phyloP scores from a whole-genome alignment of 495 filamentous ascomycete species.

The Friedmanniomyces endolithicus region DNA sequence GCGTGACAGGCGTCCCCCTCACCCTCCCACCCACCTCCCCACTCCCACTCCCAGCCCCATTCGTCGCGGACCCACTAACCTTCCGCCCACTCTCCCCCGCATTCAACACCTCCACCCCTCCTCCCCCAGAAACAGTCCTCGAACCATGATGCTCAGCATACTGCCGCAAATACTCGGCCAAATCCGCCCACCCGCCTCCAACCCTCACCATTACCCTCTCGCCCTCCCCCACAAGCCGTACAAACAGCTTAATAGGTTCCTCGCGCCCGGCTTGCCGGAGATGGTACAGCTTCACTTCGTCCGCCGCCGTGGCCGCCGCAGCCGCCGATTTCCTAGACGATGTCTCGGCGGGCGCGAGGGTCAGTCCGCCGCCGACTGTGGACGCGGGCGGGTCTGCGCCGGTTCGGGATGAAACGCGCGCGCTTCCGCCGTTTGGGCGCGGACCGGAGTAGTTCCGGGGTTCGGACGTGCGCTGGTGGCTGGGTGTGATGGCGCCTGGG shows the following conservation, averaged over 20 bases:
- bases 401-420: background rate
- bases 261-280: constrained; percentile 71
- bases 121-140: constrained; percentile 36
- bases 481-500: constrained; percentile 29
- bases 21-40: background rate
- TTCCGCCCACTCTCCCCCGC: constrained; percentile 1
- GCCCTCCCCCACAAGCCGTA: constrained; percentile 83
- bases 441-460: constrained; percentile 7
- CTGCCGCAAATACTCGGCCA: constrained; percentile 87
- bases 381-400: no score
- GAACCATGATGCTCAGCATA: constrained; percentile 82
- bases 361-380: constrained; percentile 11
- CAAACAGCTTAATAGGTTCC: constrained; percentile 81
- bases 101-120: constrained; percentile 49
- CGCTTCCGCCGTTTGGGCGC: background rate
- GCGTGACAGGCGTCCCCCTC: background rate
- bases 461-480: background rate
- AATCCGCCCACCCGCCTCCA: constrained; percentile 90
- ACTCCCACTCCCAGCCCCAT: background rate
- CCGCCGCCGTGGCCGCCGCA: constrained; percentile 32
- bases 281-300: constrained; percentile 82
- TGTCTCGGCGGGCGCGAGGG: constrained; percentile 17
- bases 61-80: constrained; percentile 4
- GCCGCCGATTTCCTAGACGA: constrained; percentile 9
- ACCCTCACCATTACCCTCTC: constrained; percentile 96